A percentile compares a stretch with the other conserved stretches of the same genome.
Evolutionary conservation across 768 basidiomycete genomes (phyloP).

Genomic region (Rossbeevera mucosa): DNA sequence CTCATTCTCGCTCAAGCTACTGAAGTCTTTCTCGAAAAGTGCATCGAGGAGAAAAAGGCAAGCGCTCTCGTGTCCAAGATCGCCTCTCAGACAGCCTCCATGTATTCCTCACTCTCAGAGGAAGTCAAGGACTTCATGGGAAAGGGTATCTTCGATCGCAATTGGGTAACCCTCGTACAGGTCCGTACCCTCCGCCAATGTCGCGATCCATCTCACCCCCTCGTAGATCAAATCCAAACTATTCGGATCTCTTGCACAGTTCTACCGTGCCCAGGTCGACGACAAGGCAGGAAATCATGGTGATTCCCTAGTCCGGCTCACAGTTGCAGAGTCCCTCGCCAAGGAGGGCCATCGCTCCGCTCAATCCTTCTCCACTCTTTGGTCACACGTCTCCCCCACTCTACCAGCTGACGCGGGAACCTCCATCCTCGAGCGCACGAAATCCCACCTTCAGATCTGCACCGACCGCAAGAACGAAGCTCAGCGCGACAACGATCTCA

Average conservation of each 20-base stretch:
- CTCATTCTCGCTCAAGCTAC: conserved; percentile 90
- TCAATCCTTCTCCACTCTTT: conserved; percentile 62
- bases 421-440: conserved; percentile 77
- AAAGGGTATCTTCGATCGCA: conserved; percentile 91
- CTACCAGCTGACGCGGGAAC: conserved; percentile 83
- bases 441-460: conserved; percentile 74
- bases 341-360: conserved; percentile 79
- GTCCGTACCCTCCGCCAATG: conserved; percentile 34
- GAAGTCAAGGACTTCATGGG: conserved; percentile 97
- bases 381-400: conserved; percentile 72
- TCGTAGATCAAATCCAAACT: conserved; percentile 85
- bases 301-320: conserved; percentile 76
- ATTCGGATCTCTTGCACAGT: conserved; percentile 81
- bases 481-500: conserved; percentile 89
- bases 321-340: conserved; percentile 68
- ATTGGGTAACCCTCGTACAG: conserved; percentile 87
- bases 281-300: conserved; percentile 75
- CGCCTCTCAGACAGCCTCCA: conserved; percentile 71
- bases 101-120: conserved; percentile 81
- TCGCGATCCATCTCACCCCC: conserved; percentile 3
- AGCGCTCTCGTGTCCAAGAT: conserved; percentile 77
- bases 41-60: conserved; percentile 87
- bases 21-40: conserved; percentile 95
- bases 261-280: conserved; percentile 81
- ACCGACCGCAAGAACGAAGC: conserved; percentile 72